Evolutionary conservation across 2,329 filamentous ascomycete species (phyloP), one percentile per base, ranked within the genome.

Genomic region (Exophiala bonariae): DNA sequence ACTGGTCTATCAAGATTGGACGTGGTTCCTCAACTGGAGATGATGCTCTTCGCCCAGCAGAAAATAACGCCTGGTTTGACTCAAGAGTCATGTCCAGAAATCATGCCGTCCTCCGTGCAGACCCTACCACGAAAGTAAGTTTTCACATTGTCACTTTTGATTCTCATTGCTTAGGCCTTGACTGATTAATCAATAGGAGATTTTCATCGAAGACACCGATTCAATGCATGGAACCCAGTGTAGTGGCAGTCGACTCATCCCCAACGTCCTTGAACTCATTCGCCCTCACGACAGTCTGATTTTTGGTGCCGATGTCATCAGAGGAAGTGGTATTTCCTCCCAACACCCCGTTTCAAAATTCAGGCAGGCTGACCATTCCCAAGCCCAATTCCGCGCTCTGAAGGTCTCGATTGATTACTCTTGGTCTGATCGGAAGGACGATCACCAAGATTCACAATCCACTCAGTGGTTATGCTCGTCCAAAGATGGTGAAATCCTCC

Each of bases 201-300:
- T 26, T 11, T 63, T 82, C 36, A 68, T 85, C 50, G 67, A 65
- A 49, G 82, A 85, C 58, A 67, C 68, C 14, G 73, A 71, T 26
- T 84, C 81, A 7, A 82, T 82, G 73, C 82, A 85, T 60, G 82
- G 82, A 22, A 85, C 81, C 14, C 74, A 65, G 48, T 53, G 84
- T 39, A 80, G 83, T 56, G 69, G 71, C 28, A 57, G 54, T 31
- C 70, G 67, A 31, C 59, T 81, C 19, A 46, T 52, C n/a, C 55
- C 48, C 9, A 48, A 64, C 10, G 46, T 59, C 22, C 56, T 58
- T 20, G 59, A 54, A n/a, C 39, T 58, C 3, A 41, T 70, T 9
- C 64, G 63, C 3, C 55, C 67, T 42, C 64, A 68, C 14, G 67
- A 70, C 40, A 49, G 63, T 2, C 50, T 81, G 19, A 61, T 62